phyloP scores from a whole-genome alignment of 352 stramenopile species.

The Phytopythium mirpurense region DNA sequence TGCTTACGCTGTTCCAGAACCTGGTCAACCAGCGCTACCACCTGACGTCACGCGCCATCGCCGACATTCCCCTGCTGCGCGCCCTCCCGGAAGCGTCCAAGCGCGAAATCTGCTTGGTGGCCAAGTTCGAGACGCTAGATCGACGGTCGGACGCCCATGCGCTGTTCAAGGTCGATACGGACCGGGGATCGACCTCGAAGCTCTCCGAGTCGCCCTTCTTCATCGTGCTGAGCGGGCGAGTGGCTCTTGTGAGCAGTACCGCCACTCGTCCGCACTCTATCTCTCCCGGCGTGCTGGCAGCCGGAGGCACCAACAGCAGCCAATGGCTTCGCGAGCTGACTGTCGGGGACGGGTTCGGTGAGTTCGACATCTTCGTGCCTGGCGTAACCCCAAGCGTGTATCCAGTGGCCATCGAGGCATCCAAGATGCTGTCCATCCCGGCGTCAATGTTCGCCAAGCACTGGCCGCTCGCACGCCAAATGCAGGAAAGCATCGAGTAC shows the following conservation, averaged over 20 bases:
- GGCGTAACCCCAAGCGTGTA: constrained; percentile 25
- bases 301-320: not conserved
- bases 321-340: constrained; percentile 34
- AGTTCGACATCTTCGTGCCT: constrained; percentile 54
- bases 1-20: constrained; percentile 64
- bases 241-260: constrained; percentile 33
- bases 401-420: constrained; percentile 41
- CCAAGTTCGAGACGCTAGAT: constrained; percentile 55
- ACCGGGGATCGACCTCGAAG: constrained; percentile 17
- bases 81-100: constrained; percentile 32
- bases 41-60: constrained; percentile 47
- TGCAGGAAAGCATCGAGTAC: constrained; percentile 43
- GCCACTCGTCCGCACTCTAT: constrained; percentile 12
- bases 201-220: constrained; percentile 30
- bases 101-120: constrained; percentile 37
- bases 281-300: not conserved
- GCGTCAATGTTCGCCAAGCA: constrained; percentile 34
- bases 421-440: constrained; percentile 52
- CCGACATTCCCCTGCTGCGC: constrained; percentile 40
- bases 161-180: constrained; percentile 17
- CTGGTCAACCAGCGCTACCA: constrained; percentile 62
- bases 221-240: constrained; percentile 38
- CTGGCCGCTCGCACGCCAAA: constrained; percentile 29
- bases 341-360: constrained; percentile 43
- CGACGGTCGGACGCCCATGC: constrained; percentile 21